Conservation (phyloP, 2,329 filamentous ascomycete species). For the Colletotrichum sp. region DNA sequence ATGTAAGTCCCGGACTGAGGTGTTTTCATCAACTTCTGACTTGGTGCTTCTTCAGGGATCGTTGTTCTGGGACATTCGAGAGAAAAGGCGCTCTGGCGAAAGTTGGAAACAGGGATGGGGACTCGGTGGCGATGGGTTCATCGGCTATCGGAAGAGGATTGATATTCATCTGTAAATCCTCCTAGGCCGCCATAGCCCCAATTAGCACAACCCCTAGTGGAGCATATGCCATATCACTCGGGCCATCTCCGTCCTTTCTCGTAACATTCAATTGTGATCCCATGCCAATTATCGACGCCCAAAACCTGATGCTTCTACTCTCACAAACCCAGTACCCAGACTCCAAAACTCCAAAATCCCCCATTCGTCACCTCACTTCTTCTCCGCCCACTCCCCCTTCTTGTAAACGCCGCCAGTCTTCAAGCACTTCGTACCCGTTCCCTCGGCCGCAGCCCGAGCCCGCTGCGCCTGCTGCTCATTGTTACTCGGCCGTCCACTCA, state of each 20-base stretch:
- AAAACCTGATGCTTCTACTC: neutral
- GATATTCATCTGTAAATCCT: neutral
- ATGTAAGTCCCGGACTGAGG: constrained; percentile 35
- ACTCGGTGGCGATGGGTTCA: neutral
- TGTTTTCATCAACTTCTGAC: too few species aligned
- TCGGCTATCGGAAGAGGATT: neutral
- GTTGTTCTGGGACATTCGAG: constrained; percentile 23
- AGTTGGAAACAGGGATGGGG: constrained; percentile 11
- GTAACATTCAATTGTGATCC: neutral
- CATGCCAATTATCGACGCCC: neutral
- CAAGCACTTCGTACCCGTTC: neutral
- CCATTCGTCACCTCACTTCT: neutral
- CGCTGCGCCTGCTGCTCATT: neutral
- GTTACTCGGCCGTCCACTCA: neutral
- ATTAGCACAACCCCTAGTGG: too few species aligned
- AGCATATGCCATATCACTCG: too few species aligned
- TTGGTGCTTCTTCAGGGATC: too few species aligned
- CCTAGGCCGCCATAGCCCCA: too few species aligned
- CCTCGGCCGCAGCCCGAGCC: neutral
- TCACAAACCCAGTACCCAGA: neutral
- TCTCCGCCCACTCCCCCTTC: neutral
- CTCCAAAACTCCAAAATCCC: neutral
- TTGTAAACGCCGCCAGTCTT: neutral
- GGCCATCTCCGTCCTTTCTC: too few species aligned
- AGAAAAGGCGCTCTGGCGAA: neutral